Percentiles rank a stretch among this genome's conserved stretches.
Conservation (phyloP, 1,284 basidiomycete genomes). For the Leccinum ambiguum region DNA sequence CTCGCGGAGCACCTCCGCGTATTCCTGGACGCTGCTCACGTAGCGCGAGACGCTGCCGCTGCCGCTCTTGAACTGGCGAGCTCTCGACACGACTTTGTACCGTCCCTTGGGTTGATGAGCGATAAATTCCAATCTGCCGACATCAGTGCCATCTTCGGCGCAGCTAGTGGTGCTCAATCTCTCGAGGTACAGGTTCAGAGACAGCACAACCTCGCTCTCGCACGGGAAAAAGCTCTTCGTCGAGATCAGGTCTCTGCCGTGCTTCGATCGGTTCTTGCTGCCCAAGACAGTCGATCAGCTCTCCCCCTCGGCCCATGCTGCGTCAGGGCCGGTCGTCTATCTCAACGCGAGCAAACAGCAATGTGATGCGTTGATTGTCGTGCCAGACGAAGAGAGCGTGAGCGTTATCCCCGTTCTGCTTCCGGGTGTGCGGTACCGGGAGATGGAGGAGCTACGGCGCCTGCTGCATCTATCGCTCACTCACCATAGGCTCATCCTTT, state of each 20-base stretch:
- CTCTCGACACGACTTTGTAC: background rate
- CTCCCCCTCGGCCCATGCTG: background rate
- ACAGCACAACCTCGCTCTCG: background rate
- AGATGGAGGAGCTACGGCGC: background rate
- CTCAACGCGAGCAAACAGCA: background rate
- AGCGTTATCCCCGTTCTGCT: background rate
- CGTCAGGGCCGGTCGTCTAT: background rate
- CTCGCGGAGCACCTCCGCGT: constrained; percentile 1
- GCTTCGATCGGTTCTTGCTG: background rate
- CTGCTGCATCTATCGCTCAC: background rate
- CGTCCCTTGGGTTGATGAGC: background rate
- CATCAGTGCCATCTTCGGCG: background rate
- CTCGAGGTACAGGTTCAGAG: background rate
- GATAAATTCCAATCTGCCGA: background rate
- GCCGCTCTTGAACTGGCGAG: background rate
- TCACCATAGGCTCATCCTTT: background rate
- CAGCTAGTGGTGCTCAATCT: background rate
- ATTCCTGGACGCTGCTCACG: constrained; percentile 1
- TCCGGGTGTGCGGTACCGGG: background rate
- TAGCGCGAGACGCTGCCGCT: background rate
- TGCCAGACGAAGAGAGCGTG: background rate
- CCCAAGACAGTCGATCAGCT: background rate
- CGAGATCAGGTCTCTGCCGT: background rate
- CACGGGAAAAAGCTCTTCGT: background rate
- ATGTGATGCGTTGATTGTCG: background rate